Conservation (phyloP, 495 filamentous ascomycete species). For the Penicillium silybi region DNA sequence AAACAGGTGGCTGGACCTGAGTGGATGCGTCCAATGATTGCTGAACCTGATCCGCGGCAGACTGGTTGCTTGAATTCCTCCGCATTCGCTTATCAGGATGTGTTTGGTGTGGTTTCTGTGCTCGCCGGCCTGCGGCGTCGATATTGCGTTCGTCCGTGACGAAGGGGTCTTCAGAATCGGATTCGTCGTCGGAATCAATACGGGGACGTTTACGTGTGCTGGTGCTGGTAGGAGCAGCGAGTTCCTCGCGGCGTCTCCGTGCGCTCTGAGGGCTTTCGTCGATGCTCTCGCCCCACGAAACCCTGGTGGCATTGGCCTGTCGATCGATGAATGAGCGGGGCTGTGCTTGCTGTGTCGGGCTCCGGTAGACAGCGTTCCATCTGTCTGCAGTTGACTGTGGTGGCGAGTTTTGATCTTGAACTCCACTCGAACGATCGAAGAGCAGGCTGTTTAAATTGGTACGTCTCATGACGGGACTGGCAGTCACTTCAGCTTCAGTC, state of each 20-base stretch:
- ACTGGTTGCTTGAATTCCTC: neutral
- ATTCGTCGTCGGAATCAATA: constrained; percentile 9
- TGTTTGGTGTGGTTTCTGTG: constrained; percentile 18
- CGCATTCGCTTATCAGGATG: constrained; percentile 5
- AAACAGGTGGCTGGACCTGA: neutral
- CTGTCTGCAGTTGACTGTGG: neutral
- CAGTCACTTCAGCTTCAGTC: neutral
- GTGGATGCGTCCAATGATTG: neutral
- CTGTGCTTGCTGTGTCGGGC: neutral
- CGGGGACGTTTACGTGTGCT: constrained; percentile 19
- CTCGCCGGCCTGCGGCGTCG: constrained; percentile 12
- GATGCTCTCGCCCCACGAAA: constrained; percentile 21
- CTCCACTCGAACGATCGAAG: constrained; percentile 7
- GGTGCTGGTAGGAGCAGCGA: neutral
- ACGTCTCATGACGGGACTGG: neutral
- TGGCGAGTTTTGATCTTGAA: neutral
- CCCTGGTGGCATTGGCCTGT: constrained; percentile 26
- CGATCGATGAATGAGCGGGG: constrained; percentile 33
- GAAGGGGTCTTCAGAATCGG: constrained; percentile 10
- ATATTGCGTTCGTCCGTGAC: constrained; percentile 12
- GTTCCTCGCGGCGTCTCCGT: neutral
- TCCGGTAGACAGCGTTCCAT: neutral
- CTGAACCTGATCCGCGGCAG: constrained; percentile 10
- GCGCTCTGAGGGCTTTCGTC: neutral
- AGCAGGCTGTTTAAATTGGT: constrained; percentile 4